Base-by-base conservation (phyloP, 2,329 filamentous ascomycete species). In the Venturia oleaginea region DNA sequence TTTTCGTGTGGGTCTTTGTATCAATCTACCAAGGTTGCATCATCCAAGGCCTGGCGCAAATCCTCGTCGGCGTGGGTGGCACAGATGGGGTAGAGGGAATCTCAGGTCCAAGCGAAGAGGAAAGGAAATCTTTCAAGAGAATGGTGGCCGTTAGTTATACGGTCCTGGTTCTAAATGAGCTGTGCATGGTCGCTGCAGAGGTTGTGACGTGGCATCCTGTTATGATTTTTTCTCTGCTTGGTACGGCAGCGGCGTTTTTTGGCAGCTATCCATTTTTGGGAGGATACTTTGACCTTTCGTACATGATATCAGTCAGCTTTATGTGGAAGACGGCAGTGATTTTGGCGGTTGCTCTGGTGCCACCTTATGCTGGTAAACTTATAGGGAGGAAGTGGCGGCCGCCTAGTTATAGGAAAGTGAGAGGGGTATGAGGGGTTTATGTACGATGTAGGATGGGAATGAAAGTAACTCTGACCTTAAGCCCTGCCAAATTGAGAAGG, bases 141-240 rank as follows among this genome's bases (percentile, higher is more conserved):
- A 96, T 99, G 87, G 90, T 97, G 64, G 86, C 90, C 30, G 90
- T 99, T 57, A 92, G 88, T 65, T 99, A 96, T 73, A 95, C 93
- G 0, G 91, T 92, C 0, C 84, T 99, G 2, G 86, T 99, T 5
- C 79, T 97, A 67, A 99, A 97, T 75, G 94, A 99, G 74, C 83
- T 99, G 66, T 84, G 95, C 70, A 99, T 99, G 95, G 94, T 97
- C 2, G 93, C 92, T 3, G 91, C 96, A 66, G 90, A 96, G 73
- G 90, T 99, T 70, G 96, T 91, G 3, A 99, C 94, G 0, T 99
- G 94, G 94, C 94, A 97, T 75, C 89, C 89, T 46, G 82, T 93
- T 67, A 97, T 97, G 92, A 87, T 96, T 64, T 78, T 90, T 62
- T 88, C 84, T 68, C 89, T 97, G 66, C 72, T 96, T 6, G 92